phyloP scores from a whole-genome alignment of 2,329 filamentous ascomycete genomes.

The Zasmidium cellare region DNA sequence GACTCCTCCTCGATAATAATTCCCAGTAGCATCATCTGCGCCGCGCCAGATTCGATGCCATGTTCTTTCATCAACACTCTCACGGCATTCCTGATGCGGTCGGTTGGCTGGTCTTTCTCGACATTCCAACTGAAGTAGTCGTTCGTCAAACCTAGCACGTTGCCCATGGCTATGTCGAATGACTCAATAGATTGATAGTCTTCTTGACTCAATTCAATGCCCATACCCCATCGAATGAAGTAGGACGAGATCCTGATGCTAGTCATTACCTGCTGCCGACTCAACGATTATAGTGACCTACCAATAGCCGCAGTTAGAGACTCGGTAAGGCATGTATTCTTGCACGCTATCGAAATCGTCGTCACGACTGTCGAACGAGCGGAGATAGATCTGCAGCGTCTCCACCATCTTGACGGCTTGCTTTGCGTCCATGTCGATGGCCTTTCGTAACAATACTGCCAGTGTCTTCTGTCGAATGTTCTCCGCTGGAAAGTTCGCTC shows the following conservation, averaged over 20 bases:
- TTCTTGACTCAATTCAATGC: background rate
- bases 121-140: slow-evolving; percentile 4
- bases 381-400: background rate
- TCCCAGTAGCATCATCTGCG: background rate
- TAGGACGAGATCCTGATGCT: background rate
- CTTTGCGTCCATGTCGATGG: background rate
- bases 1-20: no score
- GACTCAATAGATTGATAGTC: background rate
- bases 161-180: background rate
- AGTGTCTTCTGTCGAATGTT: background rate
- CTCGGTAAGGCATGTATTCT: background rate
- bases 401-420: background rate
- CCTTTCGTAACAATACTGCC: background rate
- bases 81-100: slow-evolving; percentile 1
- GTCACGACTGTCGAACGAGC: background rate
- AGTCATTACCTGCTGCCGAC: slow-evolving; percentile 1
- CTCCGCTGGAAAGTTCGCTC: background rate
- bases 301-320: slow-evolving; percentile 1
- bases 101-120: background rate
- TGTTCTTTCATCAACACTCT: slow-evolving; percentile 1
- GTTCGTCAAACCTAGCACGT: background rate
- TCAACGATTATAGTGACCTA: no score
- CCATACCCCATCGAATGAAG: slow-evolving; percentile 3
- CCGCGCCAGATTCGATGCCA: background rate
- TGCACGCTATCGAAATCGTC: background rate